phyloP scores from a whole-genome alignment of 768 basidiomycete species.

The Sporobolomyces pararoseus region DNA sequence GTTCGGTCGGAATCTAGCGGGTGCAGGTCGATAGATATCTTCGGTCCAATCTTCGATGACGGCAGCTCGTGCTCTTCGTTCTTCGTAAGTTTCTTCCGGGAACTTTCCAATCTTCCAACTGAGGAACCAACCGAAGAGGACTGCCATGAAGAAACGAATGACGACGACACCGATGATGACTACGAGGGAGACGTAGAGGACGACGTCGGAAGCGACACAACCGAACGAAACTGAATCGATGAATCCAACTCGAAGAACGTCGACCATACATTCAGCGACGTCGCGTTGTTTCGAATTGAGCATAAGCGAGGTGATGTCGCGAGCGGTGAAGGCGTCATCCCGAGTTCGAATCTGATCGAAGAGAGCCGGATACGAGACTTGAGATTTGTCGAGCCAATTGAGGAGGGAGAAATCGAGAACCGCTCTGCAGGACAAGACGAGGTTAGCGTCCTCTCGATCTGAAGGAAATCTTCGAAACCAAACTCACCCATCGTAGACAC shows the following conservation, averaged over 20 bases:
- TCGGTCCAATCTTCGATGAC: slow-evolving; percentile 96
- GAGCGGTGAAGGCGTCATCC: slow-evolving; percentile 70
- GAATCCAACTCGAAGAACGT: slow-evolving; percentile 82
- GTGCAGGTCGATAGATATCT: slow-evolving; percentile 91
- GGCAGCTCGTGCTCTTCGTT: slow-evolving; percentile 79
- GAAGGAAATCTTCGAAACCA: too few relatives aligned
- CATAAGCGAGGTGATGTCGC: slow-evolving; percentile 83
- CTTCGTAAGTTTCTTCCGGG: slow-evolving; percentile 83
- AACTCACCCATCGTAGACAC: slow-evolving; percentile 86
- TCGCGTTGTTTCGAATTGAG: slow-evolving; percentile 65
- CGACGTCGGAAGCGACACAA: slow-evolving; percentile 89
- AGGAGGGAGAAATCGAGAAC: slow-evolving; percentile 87
- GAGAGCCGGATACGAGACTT: slow-evolving; percentile 75
- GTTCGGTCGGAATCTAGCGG: slow-evolving; percentile 82
- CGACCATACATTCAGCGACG: slow-evolving; percentile 76
- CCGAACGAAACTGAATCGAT: slow-evolving; percentile 92
- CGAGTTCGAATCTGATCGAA: slow-evolving; percentile 69
- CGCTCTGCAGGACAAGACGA: slow-evolving; percentile 54
- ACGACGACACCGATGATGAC: slow-evolving; percentile 96
- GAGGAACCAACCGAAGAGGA: slow-evolving; percentile 96
- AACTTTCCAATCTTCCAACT: slow-evolving; percentile 93
- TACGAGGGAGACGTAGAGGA: slow-evolving; percentile 88
- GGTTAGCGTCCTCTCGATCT: too few relatives aligned
- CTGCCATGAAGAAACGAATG: slow-evolving; percentile 93
- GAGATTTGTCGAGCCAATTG: slow-evolving; percentile 72